Conservation (phyloP, 73 alveolate genomes). For the Paramecium tetraurelia region DNA sequence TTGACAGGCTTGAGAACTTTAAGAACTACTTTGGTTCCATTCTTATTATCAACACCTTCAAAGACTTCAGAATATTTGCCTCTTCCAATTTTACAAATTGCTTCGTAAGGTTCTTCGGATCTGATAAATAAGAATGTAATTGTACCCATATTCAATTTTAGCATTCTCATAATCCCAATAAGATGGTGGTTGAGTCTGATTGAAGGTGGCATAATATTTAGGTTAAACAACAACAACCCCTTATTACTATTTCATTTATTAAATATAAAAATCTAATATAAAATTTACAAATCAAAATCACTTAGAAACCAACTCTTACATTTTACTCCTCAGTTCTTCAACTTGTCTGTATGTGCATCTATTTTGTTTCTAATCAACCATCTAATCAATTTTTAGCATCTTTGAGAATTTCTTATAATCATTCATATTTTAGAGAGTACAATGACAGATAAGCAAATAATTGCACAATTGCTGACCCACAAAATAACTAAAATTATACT, state of each 20-base stretch:
- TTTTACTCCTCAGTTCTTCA: slow-evolving; percentile 14
- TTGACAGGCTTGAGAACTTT: slow-evolving; percentile 97
- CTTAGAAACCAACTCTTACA: slow-evolving; percentile 4
- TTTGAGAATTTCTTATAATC: slow-evolving; percentile 41
- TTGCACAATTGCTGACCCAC: neutral
- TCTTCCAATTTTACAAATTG: slow-evolving; percentile 91
- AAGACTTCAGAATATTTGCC: slow-evolving; percentile 98
- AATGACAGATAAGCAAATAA: slow-evolving; percentile 7
- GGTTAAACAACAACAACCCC: slow-evolving; percentile 54
- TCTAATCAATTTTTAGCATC: slow-evolving; percentile 2
- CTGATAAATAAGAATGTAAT: slow-evolving; percentile 6
- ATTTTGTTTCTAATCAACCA: slow-evolving; percentile 18
- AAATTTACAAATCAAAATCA: slow-evolving; percentile 1
- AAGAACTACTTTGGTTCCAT: slow-evolving; percentile 82
- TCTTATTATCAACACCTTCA: slow-evolving; percentile 88
- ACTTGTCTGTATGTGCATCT: neutral
- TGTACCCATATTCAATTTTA: slow-evolving; percentile 75
- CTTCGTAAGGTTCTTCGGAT: slow-evolving; percentile 88
- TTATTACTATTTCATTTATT: neutral
- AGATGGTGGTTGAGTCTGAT: slow-evolving; percentile 67
- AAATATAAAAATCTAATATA: neutral
- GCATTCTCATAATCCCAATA: slow-evolving; percentile 81
- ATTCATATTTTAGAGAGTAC: neutral
- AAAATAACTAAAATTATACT: neutral
- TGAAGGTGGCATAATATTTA: slow-evolving; percentile 65